Base-by-base conservation (phyloP, 345 rosid genomes). In the Leavenworthia alabamica region DNA sequence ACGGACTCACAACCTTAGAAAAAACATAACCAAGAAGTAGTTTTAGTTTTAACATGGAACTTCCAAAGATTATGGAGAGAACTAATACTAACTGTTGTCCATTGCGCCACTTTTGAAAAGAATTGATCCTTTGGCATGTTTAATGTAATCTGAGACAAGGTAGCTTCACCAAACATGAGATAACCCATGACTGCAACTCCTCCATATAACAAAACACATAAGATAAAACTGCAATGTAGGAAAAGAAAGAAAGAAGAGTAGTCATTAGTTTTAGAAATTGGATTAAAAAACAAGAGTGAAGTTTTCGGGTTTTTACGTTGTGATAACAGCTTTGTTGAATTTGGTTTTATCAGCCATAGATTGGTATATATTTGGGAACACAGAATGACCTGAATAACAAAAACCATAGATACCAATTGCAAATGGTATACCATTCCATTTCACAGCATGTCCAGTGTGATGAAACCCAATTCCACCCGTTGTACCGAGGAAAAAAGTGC, bases 301-400 rank as follows among this genome's bases (percentile, higher is more conserved):
- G 51, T 37, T 44, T 19, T 53, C 3, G 4, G 24, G n/a, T n/a
- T 39, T 23, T 33, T 83, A 89, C 96, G 85, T 73, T 35, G 71
- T 56, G 62, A 79, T 56, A 57, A 83, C 58, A 14, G 98, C 95
- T 58, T 75, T 82, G 67, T 68, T 81, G 72, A 82, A 92, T 66
- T 92, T 66, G 54, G 74, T 76, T 80, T 92, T 92, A 70, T 89
- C 90, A 49, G 95, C 98, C 98, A 92, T 92, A 28, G 98, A 86
- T 45, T 92, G 98, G 68, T 92, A 89, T 57, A 92, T 86, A 62
- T 92, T 92, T 14, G 98, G 96, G 64, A 92, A 83, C 50, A 92
- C 96, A 20, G 98, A 80, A 57, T 92, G 98, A 9, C 89, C 96
- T 19, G 95, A 76, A 27, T 59, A 82, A 71, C 95, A 86, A 74